phyloP scores from a whole-genome alignment of 176 grass and related monocot genomes.

The Juncus inflexus region DNA sequence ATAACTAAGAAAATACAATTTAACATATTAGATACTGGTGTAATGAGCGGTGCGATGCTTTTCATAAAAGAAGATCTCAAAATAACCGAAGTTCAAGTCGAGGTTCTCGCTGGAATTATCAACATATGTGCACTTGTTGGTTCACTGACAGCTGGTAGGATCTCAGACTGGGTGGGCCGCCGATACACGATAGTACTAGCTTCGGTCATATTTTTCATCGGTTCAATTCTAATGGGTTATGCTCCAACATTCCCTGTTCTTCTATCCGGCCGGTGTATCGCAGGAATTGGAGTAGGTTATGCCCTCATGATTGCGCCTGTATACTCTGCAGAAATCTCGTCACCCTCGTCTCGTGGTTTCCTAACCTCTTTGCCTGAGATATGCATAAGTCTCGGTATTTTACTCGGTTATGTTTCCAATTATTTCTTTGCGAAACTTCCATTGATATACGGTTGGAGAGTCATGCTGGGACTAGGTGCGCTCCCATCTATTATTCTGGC shows the following conservation, averaged over 20 bases:
- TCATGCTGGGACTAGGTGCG: conserved; percentile 66
- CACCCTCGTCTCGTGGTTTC: conserved; percentile 63
- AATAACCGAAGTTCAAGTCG: conserved; percentile 55
- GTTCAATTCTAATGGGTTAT: conserved; percentile 62
- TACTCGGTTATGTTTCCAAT: conserved; percentile 88
- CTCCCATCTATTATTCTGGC: conserved; percentile 56
- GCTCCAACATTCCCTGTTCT: conserved; percentile 55
- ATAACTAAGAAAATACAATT: conserved; percentile 20
- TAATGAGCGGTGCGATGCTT: conserved; percentile 74
- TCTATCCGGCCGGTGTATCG: conserved; percentile 67
- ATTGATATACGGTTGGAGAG: conserved; percentile 55
- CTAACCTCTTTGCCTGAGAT: conserved; percentile 83
- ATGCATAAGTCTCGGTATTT: conserved; percentile 67
- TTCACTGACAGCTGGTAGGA: conserved; percentile 66
- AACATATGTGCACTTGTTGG: conserved; percentile 79
- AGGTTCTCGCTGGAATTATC: conserved; percentile 76
- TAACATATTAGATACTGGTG: conserved; percentile 30
- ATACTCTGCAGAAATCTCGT: conserved; percentile 76
- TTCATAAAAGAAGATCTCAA: conserved; percentile 70
- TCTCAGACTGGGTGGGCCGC: conserved; percentile 81
- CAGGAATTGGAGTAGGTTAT: conserved; percentile 88
- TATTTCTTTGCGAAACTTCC: conserved; percentile 64
- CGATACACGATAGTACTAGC: conserved; percentile 89
- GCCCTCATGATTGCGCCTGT: conserved; percentile 74
- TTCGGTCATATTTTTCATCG: conserved; percentile 65